These are phyloP conservation scores for Aspergillus ochraceoroseus DNA, from an alignment of 2,329 filamentous ascomycete genomes.

Conservation along the genomic window DNA sequence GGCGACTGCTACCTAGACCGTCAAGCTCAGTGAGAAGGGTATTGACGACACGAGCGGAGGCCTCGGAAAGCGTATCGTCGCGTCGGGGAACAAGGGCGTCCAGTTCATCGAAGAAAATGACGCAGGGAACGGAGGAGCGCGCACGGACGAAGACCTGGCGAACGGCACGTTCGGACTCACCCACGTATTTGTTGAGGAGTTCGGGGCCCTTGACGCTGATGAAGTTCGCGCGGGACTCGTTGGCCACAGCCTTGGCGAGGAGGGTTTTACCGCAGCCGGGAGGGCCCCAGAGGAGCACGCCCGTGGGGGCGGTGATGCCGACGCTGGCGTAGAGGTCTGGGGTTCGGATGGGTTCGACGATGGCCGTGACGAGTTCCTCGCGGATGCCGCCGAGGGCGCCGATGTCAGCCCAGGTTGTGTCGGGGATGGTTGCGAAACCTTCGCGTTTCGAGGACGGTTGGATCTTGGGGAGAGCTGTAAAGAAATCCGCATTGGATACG, in stretches of 20 bases:
- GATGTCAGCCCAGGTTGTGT: constrained; percentile 89
- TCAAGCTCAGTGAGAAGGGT: constrained; percentile 92
- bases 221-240: constrained; percentile 93
- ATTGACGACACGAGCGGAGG: constrained; percentile 85
- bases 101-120: constrained; percentile 97
- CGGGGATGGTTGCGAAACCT: constrained; percentile 89
- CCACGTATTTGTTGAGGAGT: constrained; percentile 94
- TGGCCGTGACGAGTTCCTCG: constrained; percentile 73
- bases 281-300: constrained; percentile 91
- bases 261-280: constrained; percentile 96
- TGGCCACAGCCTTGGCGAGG: constrained; percentile 91
- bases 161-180: constrained; percentile 89
- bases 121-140: constrained; percentile 78
- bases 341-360: constrained; percentile 81
- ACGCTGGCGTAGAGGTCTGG: constrained; percentile 71
- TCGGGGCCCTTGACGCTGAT: constrained; percentile 97
- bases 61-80: constrained; percentile 72
- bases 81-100: constrained; percentile 85
- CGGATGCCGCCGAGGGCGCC: constrained; percentile 77
- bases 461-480: constrained; percentile 67
- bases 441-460: constrained; percentile 81
- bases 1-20: constrained; percentile 66
- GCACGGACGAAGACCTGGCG: constrained; percentile 88
- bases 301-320: constrained; percentile 74
- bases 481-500: constrained; percentile 65